phyloP scores from a whole-genome alignment of 2,329 filamentous ascomycete species.

The Cytospora mali region DNA sequence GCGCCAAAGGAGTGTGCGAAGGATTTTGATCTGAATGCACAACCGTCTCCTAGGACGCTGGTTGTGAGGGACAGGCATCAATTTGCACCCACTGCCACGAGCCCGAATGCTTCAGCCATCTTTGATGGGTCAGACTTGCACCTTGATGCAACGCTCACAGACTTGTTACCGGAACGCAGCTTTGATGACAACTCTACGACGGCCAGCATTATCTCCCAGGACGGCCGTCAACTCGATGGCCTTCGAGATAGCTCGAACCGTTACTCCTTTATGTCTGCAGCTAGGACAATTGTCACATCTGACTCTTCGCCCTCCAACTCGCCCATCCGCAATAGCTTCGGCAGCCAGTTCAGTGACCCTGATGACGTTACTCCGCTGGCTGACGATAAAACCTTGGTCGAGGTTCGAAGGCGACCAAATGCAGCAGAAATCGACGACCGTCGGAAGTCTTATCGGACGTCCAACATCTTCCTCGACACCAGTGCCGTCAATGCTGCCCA shows the following conservation, averaged over 20 bases:
- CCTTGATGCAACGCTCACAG: constrained; percentile 34
- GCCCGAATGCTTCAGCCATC: constrained; percentile 32
- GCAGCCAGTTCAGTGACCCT: constrained; percentile 35
- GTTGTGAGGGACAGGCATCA: constrained; percentile 52
- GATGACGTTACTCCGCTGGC: constrained; percentile 36
- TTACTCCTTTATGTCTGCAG: constrained; percentile 62
- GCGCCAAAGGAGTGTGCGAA: constrained; percentile 48
- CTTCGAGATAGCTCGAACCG: constrained; percentile 60
- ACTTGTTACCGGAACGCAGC: constrained; percentile 43
- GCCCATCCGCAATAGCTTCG: constrained; percentile 56
- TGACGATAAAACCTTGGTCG: constrained; percentile 29
- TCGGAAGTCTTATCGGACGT: constrained; percentile 54
- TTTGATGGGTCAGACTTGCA: constrained; percentile 34
- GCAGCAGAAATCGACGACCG: constrained; percentile 54
- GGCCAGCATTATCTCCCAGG: constrained; percentile 60
- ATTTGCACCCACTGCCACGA: constrained; percentile 44
- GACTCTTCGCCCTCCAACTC: constrained; percentile 61
- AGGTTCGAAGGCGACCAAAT: constrained; percentile 53
- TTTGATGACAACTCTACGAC: constrained; percentile 60
- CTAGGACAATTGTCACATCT: constrained; percentile 62
- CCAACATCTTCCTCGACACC: constrained; percentile 48
- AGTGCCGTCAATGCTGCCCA: constrained; percentile 36
- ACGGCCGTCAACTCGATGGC: constrained; percentile 60
- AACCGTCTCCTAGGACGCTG: constrained; percentile 49
- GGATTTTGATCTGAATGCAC: constrained; percentile 39